phyloP scores from a whole-genome alignment of 306 rosid species.

The Quercus glauca region DNA sequence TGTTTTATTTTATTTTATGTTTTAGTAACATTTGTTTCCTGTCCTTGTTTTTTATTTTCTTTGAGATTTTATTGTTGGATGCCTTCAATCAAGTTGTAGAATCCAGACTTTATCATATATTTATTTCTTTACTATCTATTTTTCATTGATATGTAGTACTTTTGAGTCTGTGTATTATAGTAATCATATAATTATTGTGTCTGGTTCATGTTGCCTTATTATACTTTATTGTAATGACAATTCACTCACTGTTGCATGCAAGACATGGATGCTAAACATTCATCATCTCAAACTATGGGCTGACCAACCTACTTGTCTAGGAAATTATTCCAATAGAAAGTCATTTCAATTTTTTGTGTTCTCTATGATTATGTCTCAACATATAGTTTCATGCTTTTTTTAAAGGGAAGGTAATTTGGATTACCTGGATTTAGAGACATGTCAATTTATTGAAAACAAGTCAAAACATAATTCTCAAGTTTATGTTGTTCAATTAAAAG shows the following conservation, averaged over 20 bases:
- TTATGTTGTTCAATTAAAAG: constrained; percentile 3
- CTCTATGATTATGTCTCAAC: neutral
- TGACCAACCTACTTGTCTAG: neutral
- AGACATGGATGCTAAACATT: neutral
- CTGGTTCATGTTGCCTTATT: neutral
- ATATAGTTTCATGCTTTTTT: constrained; percentile 4
- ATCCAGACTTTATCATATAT: neutral
- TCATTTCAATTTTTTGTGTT: neutral
- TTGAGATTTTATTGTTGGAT: neutral
- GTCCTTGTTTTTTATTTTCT: neutral
- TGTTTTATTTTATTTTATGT: neutral
- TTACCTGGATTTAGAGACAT: neutral
- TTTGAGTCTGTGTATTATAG: too few species aligned
- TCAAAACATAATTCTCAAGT: neutral
- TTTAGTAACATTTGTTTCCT: constrained; percentile 10
- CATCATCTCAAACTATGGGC: neutral
- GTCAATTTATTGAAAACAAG: constrained; percentile 5
- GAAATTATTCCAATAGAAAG: neutral
- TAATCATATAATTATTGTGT: neutral
- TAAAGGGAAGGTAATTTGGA: neutral
- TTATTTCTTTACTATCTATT: neutral
- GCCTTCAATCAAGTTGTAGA: neutral
- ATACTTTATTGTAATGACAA: neutral
- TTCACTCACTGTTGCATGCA: neutral
- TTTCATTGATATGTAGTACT: neutral